Evolutionary conservation across 768 basidiomycete genomes (phyloP), one percentile per base, ranked within the genome.

Genomic region (Udeniomyces megalosporus): DNA sequence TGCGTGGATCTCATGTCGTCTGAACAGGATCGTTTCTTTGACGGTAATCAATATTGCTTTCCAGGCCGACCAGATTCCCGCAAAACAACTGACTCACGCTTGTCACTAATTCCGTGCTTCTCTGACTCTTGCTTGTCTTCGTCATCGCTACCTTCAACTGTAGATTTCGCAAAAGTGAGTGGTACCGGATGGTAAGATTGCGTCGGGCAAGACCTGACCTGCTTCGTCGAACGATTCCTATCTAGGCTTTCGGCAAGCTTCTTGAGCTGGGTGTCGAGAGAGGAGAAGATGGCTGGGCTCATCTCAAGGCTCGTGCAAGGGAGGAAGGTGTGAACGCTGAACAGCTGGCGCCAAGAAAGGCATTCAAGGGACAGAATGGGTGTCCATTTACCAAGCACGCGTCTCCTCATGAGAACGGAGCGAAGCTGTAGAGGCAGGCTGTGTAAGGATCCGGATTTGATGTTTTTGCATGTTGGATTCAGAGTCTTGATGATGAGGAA

Each of bases 251-350:
- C 26, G 62, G 17, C 4, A 63, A 63, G 51, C 50, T 63, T 0
- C 32, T 63, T 29, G 73, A 74, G 62, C 67, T 73, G 4, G 73
- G 73, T 24, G 72, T 74, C 11, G 71, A 73, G 38, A 64, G 73
- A 26, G 71, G 71, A 26, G 71, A 73, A 48, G 69, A 69, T 3
- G 73, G 73, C 7, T 72, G 72, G 59, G 72, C 73, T 6, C 64
- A 64, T 45, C 59, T 74, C n/a, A 71, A 72, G 35, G 71, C 69
- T 32, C 68, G 71, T 46, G 70, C 72, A 15, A 70, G 70, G 10
- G 49, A 68, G 52, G 69, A 74, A 57, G 73, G 73, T 15, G 72
- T 72, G 52, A 68, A 71, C 11, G 55, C 70, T 4, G 71, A 72
- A 35, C 54, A 72, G 62, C 66, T 69, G 2, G 51, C 55, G 28